phyloP scores from a whole-genome alignment of 106 monocot genomes.

The Platanthera zijinensis region DNA sequence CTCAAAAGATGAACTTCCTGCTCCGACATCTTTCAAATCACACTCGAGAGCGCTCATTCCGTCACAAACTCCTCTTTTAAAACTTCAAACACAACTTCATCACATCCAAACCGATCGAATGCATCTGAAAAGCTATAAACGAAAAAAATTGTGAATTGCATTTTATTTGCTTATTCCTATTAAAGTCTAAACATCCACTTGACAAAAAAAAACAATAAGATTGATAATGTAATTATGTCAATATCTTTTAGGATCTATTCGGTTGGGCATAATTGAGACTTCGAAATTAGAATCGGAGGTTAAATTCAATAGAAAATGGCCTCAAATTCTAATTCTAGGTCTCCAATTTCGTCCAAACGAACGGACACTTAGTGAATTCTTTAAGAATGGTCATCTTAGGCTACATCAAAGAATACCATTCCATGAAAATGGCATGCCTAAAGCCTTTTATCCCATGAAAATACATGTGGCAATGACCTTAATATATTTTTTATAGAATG shows the following conservation, averaged over 20 bases:
- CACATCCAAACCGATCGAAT: too few species aligned
- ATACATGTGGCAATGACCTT: neutral
- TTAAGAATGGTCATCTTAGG: neutral
- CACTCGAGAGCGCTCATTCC: too few species aligned
- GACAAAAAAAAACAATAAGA: neutral
- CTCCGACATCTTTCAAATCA: too few species aligned
- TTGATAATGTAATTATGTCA: neutral
- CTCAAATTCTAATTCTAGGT: too few species aligned
- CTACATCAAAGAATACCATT: neutral
- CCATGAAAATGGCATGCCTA: neutral
- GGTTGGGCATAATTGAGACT: too few species aligned
- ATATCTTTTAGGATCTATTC: too few species aligned
- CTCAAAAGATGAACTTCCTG: too few species aligned
- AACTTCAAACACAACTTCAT: too few species aligned
- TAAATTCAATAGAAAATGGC: too few species aligned
- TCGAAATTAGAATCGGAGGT: too few species aligned
- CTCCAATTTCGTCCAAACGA: too few species aligned
- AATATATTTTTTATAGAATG: neutral
- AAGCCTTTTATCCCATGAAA: neutral
- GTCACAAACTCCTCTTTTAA: too few species aligned
- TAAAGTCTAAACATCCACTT: neutral
- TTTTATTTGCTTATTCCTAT: neutral
- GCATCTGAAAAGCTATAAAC: neutral
- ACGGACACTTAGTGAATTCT: neutral
- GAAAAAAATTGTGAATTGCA: neutral